Conservation (phyloP, 1,284 basidiomycete genomes). For the Tilletia walkeri region DNA sequence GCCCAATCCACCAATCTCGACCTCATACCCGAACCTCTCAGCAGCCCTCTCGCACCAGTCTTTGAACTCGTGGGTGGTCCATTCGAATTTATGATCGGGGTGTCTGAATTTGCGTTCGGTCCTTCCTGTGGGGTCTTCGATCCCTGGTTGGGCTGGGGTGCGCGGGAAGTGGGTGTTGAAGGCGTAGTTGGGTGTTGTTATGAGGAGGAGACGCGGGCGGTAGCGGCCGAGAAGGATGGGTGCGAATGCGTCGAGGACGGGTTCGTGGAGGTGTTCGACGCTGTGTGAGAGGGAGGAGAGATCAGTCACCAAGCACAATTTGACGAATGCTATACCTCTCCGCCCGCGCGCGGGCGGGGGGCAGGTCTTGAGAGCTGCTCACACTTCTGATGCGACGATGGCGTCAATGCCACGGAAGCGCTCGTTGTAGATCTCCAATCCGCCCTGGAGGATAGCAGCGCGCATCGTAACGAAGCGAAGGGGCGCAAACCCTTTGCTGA, state of each 20-base stretch:
- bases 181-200: slow-evolving; percentile 85
- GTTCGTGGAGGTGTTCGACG: slow-evolving; percentile 79
- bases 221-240: slow-evolving; percentile 79
- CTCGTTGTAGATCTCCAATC: slow-evolving; percentile 72
- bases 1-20: slow-evolving; percentile 19
- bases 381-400: slow-evolving; percentile 83
- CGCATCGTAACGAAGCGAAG: slow-evolving; percentile 26
- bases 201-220: slow-evolving; percentile 71
- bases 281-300: slow-evolving; percentile 57
- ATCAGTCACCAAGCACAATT: background rate
- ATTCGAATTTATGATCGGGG: slow-evolving; percentile 88
- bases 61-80: slow-evolving; percentile 46
- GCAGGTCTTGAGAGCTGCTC: slow-evolving; percentile 52
- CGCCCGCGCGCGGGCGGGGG: background rate
- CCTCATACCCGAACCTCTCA: slow-evolving; percentile 16
- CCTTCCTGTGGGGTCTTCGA: slow-evolving; percentile 74
- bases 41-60: slow-evolving; percentile 13
- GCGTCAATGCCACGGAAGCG: slow-evolving; percentile 74
- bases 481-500: background rate
- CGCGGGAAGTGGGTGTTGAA: slow-evolving; percentile 81
- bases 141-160: slow-evolving; percentile 58
- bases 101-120: slow-evolving; percentile 66
- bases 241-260: slow-evolving; percentile 72
- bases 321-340: too few relatives aligned
- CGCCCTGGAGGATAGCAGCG: slow-evolving; percentile 63